Evolutionary conservation across 2,329 filamentous ascomycete species (phyloP), one percentile per base, ranked within the genome.

Genomic region (Ophiostoma triangulosporum): DNA sequence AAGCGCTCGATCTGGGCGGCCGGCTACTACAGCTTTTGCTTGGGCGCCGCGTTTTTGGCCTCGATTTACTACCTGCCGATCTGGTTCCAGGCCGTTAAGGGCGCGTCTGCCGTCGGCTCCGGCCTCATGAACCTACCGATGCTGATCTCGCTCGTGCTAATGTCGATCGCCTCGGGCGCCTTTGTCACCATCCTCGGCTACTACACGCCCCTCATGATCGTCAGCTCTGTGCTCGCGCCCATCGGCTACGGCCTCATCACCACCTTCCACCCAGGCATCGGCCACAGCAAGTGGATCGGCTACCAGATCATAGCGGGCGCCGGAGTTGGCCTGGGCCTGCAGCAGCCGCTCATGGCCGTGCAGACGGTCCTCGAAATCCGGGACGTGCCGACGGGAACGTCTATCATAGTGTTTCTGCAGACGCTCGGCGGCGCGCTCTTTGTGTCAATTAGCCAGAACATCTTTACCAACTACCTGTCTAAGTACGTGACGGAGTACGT

Each of bases 211-310:
- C 66, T 64, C 48, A 68, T 71, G 64, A 61, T 69, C 7, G 46
- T 58, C 15, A 61, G 60, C 7, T 57, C 65, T 4, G 69, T 71
- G 52, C 62, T 70, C 48, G 68, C 61, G 58, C 61, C 72, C 46
- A 62, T 77, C 53, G 74, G 75, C 27, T 63, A 67, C 14, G 77
- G 77, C n/a, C 69, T 81, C 51, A 67, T 81, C 56, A 74, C 74
- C 3, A 79, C 75, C 0, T 69, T 78, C 12, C 64, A 65, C 43
- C 65, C 73, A 3, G 59, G 69, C 59, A 76, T 73, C 1, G 65
- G 69, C 2, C 62, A 72, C 7, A 59, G 62, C 12, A 66, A 69
- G 48, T 81, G 77, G 77, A 68, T 71, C 40, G 68, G 68, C 40
- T 71, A 65, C 58, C 68, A 70, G 58, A 61, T 64, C 20, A 53